Conservation (phyloP, 2,329 filamentous ascomycete genomes). For the Chaetomiaceae sp. region DNA sequence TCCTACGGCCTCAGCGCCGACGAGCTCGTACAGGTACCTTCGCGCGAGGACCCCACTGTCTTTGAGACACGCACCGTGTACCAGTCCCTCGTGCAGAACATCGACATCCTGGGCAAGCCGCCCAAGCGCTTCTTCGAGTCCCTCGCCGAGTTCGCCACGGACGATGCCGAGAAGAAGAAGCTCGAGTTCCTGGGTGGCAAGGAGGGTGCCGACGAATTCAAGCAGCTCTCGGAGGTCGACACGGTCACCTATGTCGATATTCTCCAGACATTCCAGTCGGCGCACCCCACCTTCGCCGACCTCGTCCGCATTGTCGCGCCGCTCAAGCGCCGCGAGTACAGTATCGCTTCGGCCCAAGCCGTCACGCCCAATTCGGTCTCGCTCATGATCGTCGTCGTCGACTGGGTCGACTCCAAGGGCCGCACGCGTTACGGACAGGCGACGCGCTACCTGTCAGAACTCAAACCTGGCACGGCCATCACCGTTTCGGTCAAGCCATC, state of each 20-base stretch:
- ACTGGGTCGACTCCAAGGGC: conserved; percentile 86
- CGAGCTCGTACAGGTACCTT: conserved; percentile 85
- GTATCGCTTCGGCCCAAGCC: conserved; percentile 95
- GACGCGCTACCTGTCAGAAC: conserved; percentile 77
- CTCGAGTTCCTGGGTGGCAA: conserved; percentile 71
- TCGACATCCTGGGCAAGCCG: conserved; percentile 95
- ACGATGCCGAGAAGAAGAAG: conserved; percentile 76
- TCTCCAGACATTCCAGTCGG: conserved; percentile 82
- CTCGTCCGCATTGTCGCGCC: conserved; percentile 82
- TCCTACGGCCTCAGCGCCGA: conserved; percentile 80
- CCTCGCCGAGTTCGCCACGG: conserved; percentile 77
- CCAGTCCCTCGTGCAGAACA: conserved; percentile 84
- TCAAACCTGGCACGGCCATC: conserved; percentile 71
- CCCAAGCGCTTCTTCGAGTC: conserved; percentile 97
- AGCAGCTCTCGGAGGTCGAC: conserved; percentile 85
- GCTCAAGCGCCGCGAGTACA: conserved; percentile 96
- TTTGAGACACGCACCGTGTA: conserved; percentile 88
- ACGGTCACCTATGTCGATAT: conserved; percentile 88
- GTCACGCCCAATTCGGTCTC: conserved; percentile 86
- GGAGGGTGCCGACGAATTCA: conserved; percentile 85
- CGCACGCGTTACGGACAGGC: conserved; percentile 90
- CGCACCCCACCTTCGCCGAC: conserved; percentile 82
- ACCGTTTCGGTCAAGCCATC: conserved; percentile 96
- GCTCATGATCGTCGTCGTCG: conserved; percentile 94
- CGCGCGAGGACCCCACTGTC: conserved; percentile 68